Percentiles rank a stretch among this genome's conserved stretches.
Conservation (phyloP, 2,329 filamentous ascomycete species). For the Elsinoe ampelina region DNA sequence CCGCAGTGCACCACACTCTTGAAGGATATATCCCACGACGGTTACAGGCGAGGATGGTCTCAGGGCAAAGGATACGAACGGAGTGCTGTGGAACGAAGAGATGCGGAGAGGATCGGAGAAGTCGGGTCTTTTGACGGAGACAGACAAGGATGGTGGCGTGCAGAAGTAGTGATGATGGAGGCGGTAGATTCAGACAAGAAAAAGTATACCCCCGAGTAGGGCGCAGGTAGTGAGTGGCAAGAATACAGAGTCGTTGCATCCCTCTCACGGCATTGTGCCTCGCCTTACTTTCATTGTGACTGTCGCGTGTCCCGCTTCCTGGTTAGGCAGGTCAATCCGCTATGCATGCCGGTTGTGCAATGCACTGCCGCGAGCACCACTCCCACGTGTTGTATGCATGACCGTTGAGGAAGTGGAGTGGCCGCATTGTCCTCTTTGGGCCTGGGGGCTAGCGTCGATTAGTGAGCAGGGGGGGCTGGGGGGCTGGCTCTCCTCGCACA, state of each 20-base stretch:
- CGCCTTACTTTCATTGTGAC: no score
- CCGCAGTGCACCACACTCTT: not conserved
- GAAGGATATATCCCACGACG: conserved; percentile 11
- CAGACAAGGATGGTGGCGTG: not conserved
- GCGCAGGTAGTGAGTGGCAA: conserved; percentile 1
- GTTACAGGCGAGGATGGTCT: not conserved
- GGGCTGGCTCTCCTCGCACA: no score
- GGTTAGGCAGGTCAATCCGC: no score
- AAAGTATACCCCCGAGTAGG: not conserved
- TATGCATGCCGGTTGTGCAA: no score
- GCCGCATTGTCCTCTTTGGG: no score
- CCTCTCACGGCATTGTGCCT: no score
- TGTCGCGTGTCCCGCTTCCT: no score
- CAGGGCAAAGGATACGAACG: not conserved
- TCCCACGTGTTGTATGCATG: no score
- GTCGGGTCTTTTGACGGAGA: not conserved
- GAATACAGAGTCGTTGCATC: not conserved
- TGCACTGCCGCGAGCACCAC: no score
- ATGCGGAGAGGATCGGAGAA: not conserved
- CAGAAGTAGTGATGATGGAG: not conserved
- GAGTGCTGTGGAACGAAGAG: conserved; percentile 2
- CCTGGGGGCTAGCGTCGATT: no score
- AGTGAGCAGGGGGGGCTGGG: no score
- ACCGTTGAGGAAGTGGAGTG: no score
- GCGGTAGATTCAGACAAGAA: not conserved